Base-by-base conservation (phyloP, 2,329 filamentous ascomycete species). In the Fusarium bulbicola region DNA sequence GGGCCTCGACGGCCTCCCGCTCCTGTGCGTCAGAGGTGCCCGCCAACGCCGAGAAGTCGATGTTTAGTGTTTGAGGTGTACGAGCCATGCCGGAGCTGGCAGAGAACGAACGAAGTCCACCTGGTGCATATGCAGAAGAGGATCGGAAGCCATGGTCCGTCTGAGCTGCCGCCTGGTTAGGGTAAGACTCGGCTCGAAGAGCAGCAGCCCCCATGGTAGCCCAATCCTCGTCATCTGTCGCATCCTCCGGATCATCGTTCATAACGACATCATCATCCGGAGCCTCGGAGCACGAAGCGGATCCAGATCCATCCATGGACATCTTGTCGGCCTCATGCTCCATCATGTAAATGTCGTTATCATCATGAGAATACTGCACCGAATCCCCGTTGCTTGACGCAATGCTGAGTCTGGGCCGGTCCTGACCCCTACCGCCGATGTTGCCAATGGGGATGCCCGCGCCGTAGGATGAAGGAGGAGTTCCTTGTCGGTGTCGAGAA, bases 211-310 rank as follows among this genome's bases (percentile, higher is more conserved):
- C 95, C 70, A 97, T 92, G 59, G 93, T 91, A 52, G 93, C 94
- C 95, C 95, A 98, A 83, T 98, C 95, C 82, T 98, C 95, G 80
- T 98, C 94, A 80, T 98, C 96, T 30, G 96, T 98, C 67, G 93
- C 89, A 79, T 97, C 94, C 74, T 93, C 92, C 68, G 93, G 90
- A 79, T 97, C 92, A 76, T 94, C 92, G 76, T 91, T 91, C 85
- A 91, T 89, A 75, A 85, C 85, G 69, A 90, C 86, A 68, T 91
- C 88, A 66, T 93, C 92, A 61, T 91, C 90, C 46, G 89, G 89
- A 24, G 92, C 92, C 77, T 94, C 92, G 37, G 92, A 94, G 79
- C 93, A 95, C 18, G 93, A 95, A 56, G 90, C 92, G 59, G 91
- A 93, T 62, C 84, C 88, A 21, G 89, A 90, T 47, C 90, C 89